These are phyloP conservation scores for Byssochlamys sp. DNA, from an alignment of 2,329 filamentous ascomycete genomes.

Conservation along the genomic window DNA sequence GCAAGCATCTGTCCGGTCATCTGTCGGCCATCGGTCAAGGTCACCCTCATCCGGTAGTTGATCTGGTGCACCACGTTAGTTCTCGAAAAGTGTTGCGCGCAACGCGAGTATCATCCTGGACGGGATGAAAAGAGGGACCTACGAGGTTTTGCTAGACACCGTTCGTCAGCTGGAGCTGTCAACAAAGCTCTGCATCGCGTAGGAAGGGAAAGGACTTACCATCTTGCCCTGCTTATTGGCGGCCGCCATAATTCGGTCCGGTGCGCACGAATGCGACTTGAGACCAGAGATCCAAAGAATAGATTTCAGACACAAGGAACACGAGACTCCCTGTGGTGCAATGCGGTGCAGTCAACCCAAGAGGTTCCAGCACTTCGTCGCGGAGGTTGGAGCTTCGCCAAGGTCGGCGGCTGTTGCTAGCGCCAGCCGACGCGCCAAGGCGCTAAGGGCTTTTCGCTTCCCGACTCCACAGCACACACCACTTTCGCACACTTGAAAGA, in stretches of 20 bases:
- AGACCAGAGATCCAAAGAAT: slow-evolving; percentile 13
- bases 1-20: slow-evolving; percentile 98
- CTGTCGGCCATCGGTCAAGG: slow-evolving; percentile 85
- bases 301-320: slow-evolving; percentile 10
- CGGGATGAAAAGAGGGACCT: slow-evolving; percentile 26
- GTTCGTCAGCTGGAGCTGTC: slow-evolving; percentile 50
- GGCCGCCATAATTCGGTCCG: slow-evolving; percentile 47
- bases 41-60: slow-evolving; percentile 98
- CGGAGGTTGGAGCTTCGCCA: not conserved
- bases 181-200: slow-evolving; percentile 33
- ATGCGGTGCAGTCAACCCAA: not conserved
- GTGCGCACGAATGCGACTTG: slow-evolving; percentile 41
- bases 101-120: slow-evolving; percentile 88
- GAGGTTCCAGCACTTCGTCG: not conserved
- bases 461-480: slow-evolving; percentile 25
- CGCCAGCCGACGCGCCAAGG: slow-evolving; percentile 22
- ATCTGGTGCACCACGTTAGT: slow-evolving; percentile 51
- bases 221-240: slow-evolving; percentile 96
- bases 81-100: slow-evolving; percentile 56
- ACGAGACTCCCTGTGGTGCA: not conserved
- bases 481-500: slow-evolving; percentile 21
- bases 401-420: slow-evolving; percentile 15
- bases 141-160: slow-evolving; percentile 53
- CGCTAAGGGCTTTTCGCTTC: slow-evolving; percentile 31
- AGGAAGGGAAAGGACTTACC: slow-evolving; percentile 54